These are phyloP conservation scores for Daldinia loculata DNA, from an alignment of 495 filamentous ascomycete genomes.

Conservation along the genomic window DNA sequence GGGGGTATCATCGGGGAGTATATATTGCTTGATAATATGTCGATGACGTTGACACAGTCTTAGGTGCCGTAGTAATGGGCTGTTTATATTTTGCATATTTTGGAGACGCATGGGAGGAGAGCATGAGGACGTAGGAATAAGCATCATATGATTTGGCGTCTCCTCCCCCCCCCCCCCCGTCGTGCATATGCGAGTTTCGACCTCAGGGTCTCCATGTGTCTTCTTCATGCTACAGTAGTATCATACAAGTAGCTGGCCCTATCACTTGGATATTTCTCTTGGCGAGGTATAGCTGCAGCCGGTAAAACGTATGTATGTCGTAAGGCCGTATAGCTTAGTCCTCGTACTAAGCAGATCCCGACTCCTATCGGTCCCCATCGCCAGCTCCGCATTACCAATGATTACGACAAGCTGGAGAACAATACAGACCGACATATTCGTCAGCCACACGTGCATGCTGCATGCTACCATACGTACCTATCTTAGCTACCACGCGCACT, in stretches of 20 bases:
- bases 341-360: background rate
- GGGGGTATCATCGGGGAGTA: background rate
- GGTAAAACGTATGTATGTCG: constrained; percentile 1
- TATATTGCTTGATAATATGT: background rate
- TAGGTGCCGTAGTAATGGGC: background rate
- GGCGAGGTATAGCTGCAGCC: background rate
- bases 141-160: constrained; percentile 5
- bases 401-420: constrained; percentile 4
- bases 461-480: constrained; percentile 7
- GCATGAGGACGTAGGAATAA: background rate
- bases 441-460: constrained; percentile 12
- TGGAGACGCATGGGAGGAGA: background rate
- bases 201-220: background rate
- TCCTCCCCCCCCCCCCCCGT: background rate
- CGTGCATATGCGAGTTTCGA: constrained; percentile 3
- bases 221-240: background rate
- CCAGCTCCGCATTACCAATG: constrained; percentile 9
- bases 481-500: background rate
- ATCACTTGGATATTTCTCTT: background rate
- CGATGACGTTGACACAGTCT: background rate
- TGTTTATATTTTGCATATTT: background rate
- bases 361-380: background rate
- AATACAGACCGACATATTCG: background rate
- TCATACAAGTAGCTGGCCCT: background rate
- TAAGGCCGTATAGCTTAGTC: background rate